Evolutionary conservation across 2,329 filamentous ascomycete genomes (phyloP).

Genomic region (Botrytis pseudocinerea): DNA sequence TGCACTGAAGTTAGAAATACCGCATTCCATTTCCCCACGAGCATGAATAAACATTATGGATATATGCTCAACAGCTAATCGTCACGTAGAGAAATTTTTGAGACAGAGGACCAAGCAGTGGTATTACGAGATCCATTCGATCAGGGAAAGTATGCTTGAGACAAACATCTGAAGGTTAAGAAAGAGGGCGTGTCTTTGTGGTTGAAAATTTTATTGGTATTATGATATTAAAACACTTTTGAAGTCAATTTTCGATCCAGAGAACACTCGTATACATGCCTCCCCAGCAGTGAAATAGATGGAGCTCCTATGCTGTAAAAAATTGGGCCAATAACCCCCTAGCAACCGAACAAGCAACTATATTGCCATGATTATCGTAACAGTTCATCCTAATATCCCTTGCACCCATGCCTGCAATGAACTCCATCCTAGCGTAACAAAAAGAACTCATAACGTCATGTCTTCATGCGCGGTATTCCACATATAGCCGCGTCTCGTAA

Average conservation of each 20-base stretch:
- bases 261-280: background rate
- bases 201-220: background rate
- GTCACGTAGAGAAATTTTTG: background rate
- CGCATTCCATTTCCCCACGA: background rate
- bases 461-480: background rate
- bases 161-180: background rate
- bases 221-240: constrained; percentile 16
- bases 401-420: background rate
- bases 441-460: background rate
- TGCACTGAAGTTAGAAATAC: background rate
- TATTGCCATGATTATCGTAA: background rate
- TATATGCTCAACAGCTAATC: background rate
- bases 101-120: background rate
- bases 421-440: background rate
- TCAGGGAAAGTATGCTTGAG: background rate
- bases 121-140: background rate
- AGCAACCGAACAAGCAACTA: background rate
- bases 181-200: background rate
- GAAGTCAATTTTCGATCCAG: background rate
- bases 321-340: background rate
- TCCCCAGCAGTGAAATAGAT: background rate
- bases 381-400: background rate
- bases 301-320: background rate
- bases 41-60: background rate
- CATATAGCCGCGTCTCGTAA: background rate